These are phyloP conservation scores for Orbilia javanica DNA, from an alignment of 2,329 filamentous ascomycete genomes.

Conservation along the genomic window DNA sequence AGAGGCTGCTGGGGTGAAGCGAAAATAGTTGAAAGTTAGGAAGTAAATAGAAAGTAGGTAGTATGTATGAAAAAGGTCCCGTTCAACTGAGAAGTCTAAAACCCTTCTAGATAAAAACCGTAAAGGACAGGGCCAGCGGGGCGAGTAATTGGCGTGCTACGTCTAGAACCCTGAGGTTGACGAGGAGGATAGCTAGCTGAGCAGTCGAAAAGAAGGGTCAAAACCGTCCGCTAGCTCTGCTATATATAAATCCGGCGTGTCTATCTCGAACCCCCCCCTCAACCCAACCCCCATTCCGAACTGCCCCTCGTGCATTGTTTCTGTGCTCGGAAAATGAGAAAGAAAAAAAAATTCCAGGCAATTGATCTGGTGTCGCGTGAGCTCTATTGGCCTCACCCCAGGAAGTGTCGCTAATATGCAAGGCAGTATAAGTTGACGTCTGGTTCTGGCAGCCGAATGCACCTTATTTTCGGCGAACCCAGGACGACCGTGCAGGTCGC, in stretches of 20 bases:
- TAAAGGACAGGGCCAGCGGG: not conserved
- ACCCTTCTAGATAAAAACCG: not conserved
- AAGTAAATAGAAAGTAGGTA: not conserved
- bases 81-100: not conserved
- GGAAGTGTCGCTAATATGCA: constrained; percentile 17
- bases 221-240: constrained; percentile 52
- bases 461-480: constrained; percentile 36
- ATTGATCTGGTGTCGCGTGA: constrained; percentile 41
- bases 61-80: constrained; percentile 6
- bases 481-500: constrained; percentile 38
- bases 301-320: not conserved
- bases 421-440: constrained; percentile 23
- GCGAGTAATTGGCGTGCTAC: not conserved
- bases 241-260: constrained; percentile 36
- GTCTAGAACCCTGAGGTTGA: constrained; percentile 38
- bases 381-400: constrained; percentile 32
- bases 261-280: constrained; percentile 4
- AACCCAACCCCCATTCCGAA: not conserved
- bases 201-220: constrained; percentile 3
- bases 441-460: constrained; percentile 31
- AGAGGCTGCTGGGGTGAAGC: not conserved
- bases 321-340: constrained; percentile 25
- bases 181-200: constrained; percentile 21
- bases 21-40: not conserved
- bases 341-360: constrained; percentile 25